phyloP scores from a whole-genome alignment of 2,329 filamentous ascomycete species.

The Beauveria sp. region DNA sequence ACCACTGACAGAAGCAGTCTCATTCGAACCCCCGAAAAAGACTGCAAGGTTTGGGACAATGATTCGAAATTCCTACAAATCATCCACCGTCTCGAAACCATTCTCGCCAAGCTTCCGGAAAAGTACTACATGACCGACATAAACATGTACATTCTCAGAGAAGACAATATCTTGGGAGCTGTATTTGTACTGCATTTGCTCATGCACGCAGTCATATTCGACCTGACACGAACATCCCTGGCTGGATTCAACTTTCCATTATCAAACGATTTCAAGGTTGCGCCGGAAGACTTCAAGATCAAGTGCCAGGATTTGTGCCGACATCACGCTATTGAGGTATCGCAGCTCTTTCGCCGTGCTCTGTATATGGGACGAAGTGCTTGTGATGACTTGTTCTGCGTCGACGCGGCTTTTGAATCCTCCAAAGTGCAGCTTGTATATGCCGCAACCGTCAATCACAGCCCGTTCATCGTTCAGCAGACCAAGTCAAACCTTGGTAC shows the following conservation, averaged over 20 bases:
- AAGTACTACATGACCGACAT: constrained; percentile 17
- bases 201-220: constrained; percentile 19
- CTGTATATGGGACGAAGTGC: constrained; percentile 12
- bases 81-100: constrained; percentile 16
- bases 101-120: constrained; percentile 16
- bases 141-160: constrained; percentile 17
- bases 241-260: constrained; percentile 21
- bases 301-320: constrained; percentile 18
- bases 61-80: constrained; percentile 11
- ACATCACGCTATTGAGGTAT: constrained; percentile 18
- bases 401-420: constrained; percentile 18
- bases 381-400: constrained; percentile 19
- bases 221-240: constrained; percentile 18
- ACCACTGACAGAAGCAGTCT: constrained; percentile 11
- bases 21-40: constrained; percentile 14
- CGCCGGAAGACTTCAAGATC: constrained; percentile 15
- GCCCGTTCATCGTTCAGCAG: constrained; percentile 13
- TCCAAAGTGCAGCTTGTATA: constrained; percentile 22
- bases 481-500: constrained; percentile 17
- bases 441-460: constrained; percentile 17
- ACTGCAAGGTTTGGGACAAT: constrained; percentile 9
- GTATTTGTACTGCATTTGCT: constrained; percentile 20
- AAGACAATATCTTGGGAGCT: constrained; percentile 15
- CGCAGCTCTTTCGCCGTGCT: constrained; percentile 16
- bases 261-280: constrained; percentile 16